Evolutionary conservation across 1,284 basidiomycete species (phyloP), one percentile per base, ranked within the genome.

Genomic region (Cutaneotrichosporon cyanovorans): DNA sequence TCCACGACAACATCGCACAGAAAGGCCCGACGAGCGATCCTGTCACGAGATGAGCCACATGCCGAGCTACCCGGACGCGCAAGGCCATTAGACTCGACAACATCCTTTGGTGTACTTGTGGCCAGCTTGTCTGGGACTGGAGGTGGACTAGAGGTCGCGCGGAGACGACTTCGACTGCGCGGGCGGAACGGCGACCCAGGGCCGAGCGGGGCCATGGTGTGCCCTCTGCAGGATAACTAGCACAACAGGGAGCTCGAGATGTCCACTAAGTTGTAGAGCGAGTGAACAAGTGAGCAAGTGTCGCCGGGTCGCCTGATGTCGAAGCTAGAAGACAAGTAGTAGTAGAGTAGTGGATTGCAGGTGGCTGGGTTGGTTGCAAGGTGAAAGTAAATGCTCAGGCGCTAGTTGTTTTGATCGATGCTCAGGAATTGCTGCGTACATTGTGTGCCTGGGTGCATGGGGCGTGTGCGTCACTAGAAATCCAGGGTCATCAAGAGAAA

Each of bases 1-100:
- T 69, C 67, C 15, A 70, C 53, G 3, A 70, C 60, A 0, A 70
- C 55, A 56, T 72, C 69, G 35, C 64, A 64, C 8, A 66, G 51
- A 36, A 69, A 66, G 0, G 69, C 66, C 36, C 69, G 55, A 16
- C 57, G 48, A 1, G 62, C 63, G 19, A 65, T 50, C 31, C 65
- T 60, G 4, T 33, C 18, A 3, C 57, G 59, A 28, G 3, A 11
- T 31, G 37, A 11, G 14, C 14, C 11, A 3, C 57, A 61, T 6
- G 60, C 55, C 16, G 42, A 55, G 36, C 68, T 63, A 15, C 56
- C 60, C 2, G 64, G 64, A 21, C 55, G 52, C 0, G 66, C 63
- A 3, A 63, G 63, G 47, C 59, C 60, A 48, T 67, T 66, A 25
- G 69, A 56, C 38, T 69, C 68, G 45, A 69, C 65, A 10, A 60